Evolutionary conservation across 2,329 filamentous ascomycete genomes (phyloP).

Genomic region (Fusarium begoniae): DNA sequence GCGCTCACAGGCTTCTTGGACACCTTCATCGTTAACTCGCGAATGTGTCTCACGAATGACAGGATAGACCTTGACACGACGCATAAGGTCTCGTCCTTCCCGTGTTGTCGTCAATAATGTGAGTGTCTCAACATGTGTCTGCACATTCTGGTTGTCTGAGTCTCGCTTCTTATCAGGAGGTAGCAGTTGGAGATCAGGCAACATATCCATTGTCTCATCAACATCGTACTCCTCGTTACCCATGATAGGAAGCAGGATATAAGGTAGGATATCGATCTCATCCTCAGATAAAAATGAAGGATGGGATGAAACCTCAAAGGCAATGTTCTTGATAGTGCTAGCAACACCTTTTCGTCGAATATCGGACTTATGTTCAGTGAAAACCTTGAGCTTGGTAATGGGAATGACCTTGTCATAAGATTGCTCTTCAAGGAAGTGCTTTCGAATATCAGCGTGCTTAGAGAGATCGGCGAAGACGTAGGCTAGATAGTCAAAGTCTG

Average conservation of each 20-base stretch:
- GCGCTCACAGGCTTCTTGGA: slow-evolving; percentile 86
- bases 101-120: slow-evolving; percentile 82
- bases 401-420: slow-evolving; percentile 86
- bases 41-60: slow-evolving; percentile 87
- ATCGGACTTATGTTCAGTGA: slow-evolving; percentile 87
- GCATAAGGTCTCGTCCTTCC: slow-evolving; percentile 77
- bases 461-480: slow-evolving; percentile 95
- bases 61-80: slow-evolving; percentile 84
- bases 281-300: slow-evolving; percentile 74
- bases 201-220: slow-evolving; percentile 86
- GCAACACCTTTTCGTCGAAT: slow-evolving; percentile 94
- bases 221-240: slow-evolving; percentile 88
- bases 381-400: slow-evolving; percentile 90
- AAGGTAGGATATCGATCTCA: slow-evolving; percentile 84
- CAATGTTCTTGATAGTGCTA: slow-evolving; percentile 91
- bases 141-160: slow-evolving; percentile 76
- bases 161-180: slow-evolving; percentile 91
- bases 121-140: slow-evolving; percentile 89
- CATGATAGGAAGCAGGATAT: slow-evolving; percentile 86
- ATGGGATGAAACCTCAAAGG: slow-evolving; percentile 83
- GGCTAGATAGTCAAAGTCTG: slow-evolving; percentile 90
- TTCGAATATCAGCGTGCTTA: slow-evolving; percentile 78
- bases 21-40: slow-evolving; percentile 78
- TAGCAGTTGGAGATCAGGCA: slow-evolving; percentile 88
- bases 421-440: slow-evolving; percentile 78